phyloP scores from a whole-genome alignment of 176 grass and related monocot species.

The Pontederia crassipes region DNA sequence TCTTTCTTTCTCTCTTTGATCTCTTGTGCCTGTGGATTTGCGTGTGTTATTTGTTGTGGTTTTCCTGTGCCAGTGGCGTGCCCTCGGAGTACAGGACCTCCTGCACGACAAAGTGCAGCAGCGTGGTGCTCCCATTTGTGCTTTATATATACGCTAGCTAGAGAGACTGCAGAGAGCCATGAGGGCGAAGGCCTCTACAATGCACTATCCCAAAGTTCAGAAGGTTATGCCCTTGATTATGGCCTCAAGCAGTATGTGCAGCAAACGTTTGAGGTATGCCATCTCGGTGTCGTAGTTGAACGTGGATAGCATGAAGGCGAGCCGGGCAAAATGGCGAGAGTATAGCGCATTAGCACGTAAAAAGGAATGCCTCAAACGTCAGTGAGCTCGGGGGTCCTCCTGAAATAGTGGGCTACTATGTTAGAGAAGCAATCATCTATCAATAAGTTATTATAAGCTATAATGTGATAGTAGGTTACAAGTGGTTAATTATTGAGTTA shows the following conservation, averaged over 20 bases:
- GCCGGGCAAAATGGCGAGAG: slow-evolving; percentile 49
- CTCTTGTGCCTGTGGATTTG: slow-evolving; percentile 39
- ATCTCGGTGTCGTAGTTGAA: slow-evolving; percentile 59
- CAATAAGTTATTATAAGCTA: too few relatives aligned
- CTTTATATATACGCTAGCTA: slow-evolving; percentile 87
- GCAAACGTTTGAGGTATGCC: slow-evolving; percentile 36
- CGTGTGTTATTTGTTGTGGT: slow-evolving; percentile 68
- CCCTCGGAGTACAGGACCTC: slow-evolving; percentile 78
- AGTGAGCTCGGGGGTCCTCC: too few relatives aligned
- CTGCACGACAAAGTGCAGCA: slow-evolving; percentile 85
- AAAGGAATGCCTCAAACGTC: too few relatives aligned
- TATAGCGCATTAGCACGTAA: too few relatives aligned
- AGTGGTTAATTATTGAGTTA: too few relatives aligned
- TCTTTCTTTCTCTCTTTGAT: slow-evolving; percentile 73
- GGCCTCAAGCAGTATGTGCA: slow-evolving; percentile 69
- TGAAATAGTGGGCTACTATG: too few relatives aligned
- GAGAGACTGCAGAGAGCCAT: slow-evolving; percentile 66
- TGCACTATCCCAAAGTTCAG: slow-evolving; percentile 86
- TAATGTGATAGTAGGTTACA: too few relatives aligned
- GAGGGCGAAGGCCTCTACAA: slow-evolving; percentile 88
- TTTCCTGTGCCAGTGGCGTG: slow-evolving; percentile 48
- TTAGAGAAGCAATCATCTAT: too few relatives aligned
- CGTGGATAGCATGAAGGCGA: slow-evolving; percentile 31
- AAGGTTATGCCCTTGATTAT: slow-evolving; percentile 92
- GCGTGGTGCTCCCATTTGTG: slow-evolving; percentile 57